Conservation (phyloP, 352 stramenopile species). For the Halophytophthora batemanensis region DNA sequence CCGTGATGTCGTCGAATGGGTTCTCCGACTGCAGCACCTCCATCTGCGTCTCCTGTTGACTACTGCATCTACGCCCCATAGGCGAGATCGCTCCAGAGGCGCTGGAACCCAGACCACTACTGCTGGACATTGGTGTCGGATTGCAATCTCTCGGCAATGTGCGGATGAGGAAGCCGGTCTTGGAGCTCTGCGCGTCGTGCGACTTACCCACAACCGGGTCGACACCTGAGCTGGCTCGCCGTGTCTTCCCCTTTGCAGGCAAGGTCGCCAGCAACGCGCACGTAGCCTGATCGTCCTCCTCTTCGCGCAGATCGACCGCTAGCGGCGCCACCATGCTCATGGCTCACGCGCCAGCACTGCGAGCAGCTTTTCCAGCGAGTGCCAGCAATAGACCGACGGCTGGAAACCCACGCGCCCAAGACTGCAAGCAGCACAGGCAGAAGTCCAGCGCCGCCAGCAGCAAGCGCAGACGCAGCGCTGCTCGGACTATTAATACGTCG, state of each 20-base stretch:
- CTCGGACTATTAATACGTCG: slow-evolving; percentile 8
- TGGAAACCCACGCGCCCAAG: no score
- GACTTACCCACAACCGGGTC: not conserved
- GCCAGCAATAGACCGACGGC: not conserved
- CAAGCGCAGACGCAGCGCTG: not conserved
- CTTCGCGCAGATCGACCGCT: slow-evolving; percentile 47
- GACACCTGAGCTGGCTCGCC: not conserved
- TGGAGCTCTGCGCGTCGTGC: slow-evolving; percentile 15
- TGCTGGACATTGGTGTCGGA: slow-evolving; percentile 39
- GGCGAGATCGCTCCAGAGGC: slow-evolving; percentile 25
- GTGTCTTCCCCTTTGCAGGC: slow-evolving; percentile 7
- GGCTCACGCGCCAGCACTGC: not conserved
- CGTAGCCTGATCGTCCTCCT: slow-evolving; percentile 21
- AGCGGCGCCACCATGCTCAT: slow-evolving; percentile 40
- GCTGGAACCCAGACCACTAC: slow-evolving; percentile 5
- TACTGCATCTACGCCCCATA: slow-evolving; percentile 1
- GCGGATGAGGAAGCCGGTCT: slow-evolving; percentile 67
- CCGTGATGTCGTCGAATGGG: slow-evolving; percentile 76
- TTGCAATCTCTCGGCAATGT: slow-evolving; percentile 73
- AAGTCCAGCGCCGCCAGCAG: no score
- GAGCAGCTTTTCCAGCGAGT: not conserved
- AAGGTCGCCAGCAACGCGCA: not conserved
- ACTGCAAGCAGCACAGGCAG: no score
- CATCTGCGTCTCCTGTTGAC: slow-evolving; percentile 4
- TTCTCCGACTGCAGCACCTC: slow-evolving; percentile 46